Conservation (phyloP, 2,329 filamentous ascomycete genomes). For the Ceratocystis huliohia region DNA sequence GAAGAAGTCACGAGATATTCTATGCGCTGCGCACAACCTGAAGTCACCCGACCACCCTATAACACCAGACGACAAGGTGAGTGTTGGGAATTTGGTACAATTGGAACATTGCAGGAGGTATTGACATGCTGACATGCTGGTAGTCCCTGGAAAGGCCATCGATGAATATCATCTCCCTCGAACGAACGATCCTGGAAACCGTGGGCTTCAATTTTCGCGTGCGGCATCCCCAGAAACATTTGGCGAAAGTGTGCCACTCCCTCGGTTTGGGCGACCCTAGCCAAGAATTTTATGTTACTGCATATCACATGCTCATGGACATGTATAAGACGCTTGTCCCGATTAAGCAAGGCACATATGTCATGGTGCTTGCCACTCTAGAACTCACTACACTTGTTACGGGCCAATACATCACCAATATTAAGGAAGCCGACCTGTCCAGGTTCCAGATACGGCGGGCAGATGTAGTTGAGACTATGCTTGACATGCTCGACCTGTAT, state of each 20-base stretch:
- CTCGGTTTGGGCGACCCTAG: slow-evolving; percentile 36
- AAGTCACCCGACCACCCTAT: slow-evolving; percentile 56
- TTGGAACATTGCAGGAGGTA: background rate
- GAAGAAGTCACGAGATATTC: slow-evolving; percentile 88
- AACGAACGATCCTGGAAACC: slow-evolving; percentile 84
- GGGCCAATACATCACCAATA: slow-evolving; percentile 39
- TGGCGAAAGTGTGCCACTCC: slow-evolving; percentile 63
- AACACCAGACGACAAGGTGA: slow-evolving; percentile 70
- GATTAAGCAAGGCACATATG: slow-evolving; percentile 76
- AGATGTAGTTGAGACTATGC: slow-evolving; percentile 59
- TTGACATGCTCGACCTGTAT: slow-evolving; percentile 86
- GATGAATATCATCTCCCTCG: slow-evolving; percentile 74
- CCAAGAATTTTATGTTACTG: slow-evolving; percentile 48
- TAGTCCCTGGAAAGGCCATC: slow-evolving; percentile 70
- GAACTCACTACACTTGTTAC: slow-evolving; percentile 66
- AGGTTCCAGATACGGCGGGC: slow-evolving; percentile 37
- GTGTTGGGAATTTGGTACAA: slow-evolving; percentile 23
- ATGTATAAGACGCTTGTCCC: slow-evolving; percentile 88
- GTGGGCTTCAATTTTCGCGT: slow-evolving; percentile 89
- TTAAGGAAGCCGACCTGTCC: slow-evolving; percentile 38
- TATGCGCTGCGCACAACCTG: slow-evolving; percentile 80
- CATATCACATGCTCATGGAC: slow-evolving; percentile 76
- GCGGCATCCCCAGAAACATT: slow-evolving; percentile 70
- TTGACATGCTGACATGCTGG: background rate
- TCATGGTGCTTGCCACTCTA: slow-evolving; percentile 68